Evolutionary conservation across 176 grass and related monocot genomes (phyloP).

Genomic region (Olyra latifolia): DNA sequence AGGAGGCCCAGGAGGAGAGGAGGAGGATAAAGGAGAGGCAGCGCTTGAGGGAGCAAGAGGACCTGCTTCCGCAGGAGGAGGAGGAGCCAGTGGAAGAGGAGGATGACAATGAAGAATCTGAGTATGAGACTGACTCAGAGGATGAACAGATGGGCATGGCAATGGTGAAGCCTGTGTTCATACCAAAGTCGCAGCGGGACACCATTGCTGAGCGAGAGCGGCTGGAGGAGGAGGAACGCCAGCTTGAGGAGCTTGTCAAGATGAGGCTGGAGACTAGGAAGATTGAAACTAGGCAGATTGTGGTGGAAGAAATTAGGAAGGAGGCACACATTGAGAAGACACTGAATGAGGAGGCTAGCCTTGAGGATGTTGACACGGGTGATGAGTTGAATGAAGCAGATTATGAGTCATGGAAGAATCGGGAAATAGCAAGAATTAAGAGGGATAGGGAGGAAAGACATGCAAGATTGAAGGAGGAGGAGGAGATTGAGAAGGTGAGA

Average conservation of each 20-base stretch:
- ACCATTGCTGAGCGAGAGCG: constrained; percentile 89
- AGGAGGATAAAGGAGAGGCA: constrained; percentile 66
- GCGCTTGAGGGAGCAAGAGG: constrained; percentile 72
- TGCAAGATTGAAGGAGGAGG: constrained; percentile 94
- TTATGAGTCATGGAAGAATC: constrained; percentile 86
- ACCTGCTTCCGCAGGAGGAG: constrained; percentile 75
- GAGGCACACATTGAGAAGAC: too few relatives aligned
- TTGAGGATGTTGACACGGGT: constrained; percentile 83
- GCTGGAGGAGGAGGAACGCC: constrained; percentile 85
- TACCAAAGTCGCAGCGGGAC: constrained; percentile 84
- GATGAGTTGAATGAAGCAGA: constrained; percentile 97
- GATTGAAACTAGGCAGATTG: too few relatives aligned
- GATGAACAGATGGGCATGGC: constrained; percentile 83
- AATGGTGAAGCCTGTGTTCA: too few relatives aligned
- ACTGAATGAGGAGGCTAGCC: too few relatives aligned
- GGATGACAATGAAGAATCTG: constrained; percentile 76
- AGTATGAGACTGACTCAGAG: constrained; percentile 94
- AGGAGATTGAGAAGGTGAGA: too few relatives aligned
- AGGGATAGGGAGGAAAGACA: constrained; percentile 94
- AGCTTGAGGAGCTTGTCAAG: constrained; percentile 85
- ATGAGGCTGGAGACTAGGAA: constrained; percentile 78
- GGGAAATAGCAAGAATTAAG: constrained; percentile 96
- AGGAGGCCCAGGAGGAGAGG: constrained; percentile 82
- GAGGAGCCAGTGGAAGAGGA: constrained; percentile 64
- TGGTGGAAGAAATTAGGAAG: too few relatives aligned